phyloP scores from a whole-genome alignment of 2,329 filamentous ascomycete genomes.

The Leptographium lundbergii region DNA sequence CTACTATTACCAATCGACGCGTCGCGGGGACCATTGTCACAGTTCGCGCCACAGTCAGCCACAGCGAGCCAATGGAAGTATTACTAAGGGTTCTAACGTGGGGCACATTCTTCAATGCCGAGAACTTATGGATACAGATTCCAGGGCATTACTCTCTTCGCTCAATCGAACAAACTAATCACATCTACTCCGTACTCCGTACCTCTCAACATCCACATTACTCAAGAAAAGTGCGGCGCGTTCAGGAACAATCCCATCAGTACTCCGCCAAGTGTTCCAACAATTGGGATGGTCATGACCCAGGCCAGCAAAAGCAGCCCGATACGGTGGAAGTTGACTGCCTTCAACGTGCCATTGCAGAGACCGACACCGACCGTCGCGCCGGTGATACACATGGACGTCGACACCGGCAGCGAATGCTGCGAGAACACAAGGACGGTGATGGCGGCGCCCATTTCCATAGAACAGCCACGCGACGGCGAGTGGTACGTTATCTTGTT shows the following conservation, averaged over 20 bases:
- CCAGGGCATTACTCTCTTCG: too few relatives aligned
- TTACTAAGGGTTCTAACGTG: too few relatives aligned
- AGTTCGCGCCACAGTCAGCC: too few relatives aligned
- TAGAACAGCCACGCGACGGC: slow-evolving; percentile 45
- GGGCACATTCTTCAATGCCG: too few relatives aligned
- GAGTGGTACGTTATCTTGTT: slow-evolving; percentile 68
- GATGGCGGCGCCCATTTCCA: slow-evolving; percentile 70
- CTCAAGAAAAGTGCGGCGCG: slow-evolving; percentile 37
- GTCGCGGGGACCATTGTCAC: too few relatives aligned
- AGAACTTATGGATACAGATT: too few relatives aligned
- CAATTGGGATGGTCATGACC: slow-evolving; percentile 52
- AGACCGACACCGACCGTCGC: slow-evolving; percentile 68
- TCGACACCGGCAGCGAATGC: slow-evolving; percentile 63
- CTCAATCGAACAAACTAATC: too few relatives aligned
- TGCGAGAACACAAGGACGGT: slow-evolving; percentile 67
- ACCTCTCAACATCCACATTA: background rate
- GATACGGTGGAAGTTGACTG: slow-evolving; percentile 66
- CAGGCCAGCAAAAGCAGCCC: slow-evolving; percentile 54
- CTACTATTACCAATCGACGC: too few relatives aligned
- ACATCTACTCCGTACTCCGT: background rate
- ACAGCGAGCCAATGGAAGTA: too few relatives aligned
- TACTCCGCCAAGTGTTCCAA: slow-evolving; percentile 40
- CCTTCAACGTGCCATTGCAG: slow-evolving; percentile 59
- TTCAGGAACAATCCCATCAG: slow-evolving; percentile 41
- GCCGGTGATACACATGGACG: slow-evolving; percentile 69